phyloP scores from a whole-genome alignment of 176 grass and related monocot species.

The Lolium multiflorum region DNA sequence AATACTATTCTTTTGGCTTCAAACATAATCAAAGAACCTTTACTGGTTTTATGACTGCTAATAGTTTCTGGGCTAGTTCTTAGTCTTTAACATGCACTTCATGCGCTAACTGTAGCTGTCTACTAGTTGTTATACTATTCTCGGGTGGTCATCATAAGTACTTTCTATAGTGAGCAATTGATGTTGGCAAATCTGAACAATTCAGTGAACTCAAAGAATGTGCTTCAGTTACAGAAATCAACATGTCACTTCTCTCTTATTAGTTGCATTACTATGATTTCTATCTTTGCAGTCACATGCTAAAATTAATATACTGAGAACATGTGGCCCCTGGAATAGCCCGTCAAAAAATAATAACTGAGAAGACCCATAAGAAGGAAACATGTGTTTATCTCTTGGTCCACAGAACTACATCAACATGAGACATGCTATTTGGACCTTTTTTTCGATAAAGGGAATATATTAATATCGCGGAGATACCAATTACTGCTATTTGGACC shows the following conservation, averaged over 20 bases:
- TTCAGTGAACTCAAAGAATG: not conserved
- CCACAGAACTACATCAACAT: not conserved
- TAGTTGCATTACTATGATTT: not conserved
- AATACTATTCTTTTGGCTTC: constrained; percentile 11
- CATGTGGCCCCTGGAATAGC: not conserved
- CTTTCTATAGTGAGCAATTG: not conserved
- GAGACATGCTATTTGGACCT: not conserved
- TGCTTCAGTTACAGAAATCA: constrained; percentile 21
- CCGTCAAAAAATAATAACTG: not conserved
- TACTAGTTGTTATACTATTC: not conserved
- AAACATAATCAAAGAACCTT: constrained; percentile 9
- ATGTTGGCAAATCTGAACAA: not conserved
- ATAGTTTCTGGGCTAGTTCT: not conserved
- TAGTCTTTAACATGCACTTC: not conserved
- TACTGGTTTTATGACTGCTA: not conserved
- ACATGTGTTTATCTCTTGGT: not conserved
- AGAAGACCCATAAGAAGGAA: not conserved
- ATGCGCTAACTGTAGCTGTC: not conserved
- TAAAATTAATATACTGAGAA: not conserved
- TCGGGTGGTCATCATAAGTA: not conserved
- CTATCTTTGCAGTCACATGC: not conserved
- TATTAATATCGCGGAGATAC: too few relatives aligned
- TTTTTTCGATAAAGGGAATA: too few relatives aligned
- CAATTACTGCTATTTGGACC: not conserved
- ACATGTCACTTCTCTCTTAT: not conserved